Conservation (phyloP, 371 early-diverging fungal genomes). For the Mortierella sp. region DNA sequence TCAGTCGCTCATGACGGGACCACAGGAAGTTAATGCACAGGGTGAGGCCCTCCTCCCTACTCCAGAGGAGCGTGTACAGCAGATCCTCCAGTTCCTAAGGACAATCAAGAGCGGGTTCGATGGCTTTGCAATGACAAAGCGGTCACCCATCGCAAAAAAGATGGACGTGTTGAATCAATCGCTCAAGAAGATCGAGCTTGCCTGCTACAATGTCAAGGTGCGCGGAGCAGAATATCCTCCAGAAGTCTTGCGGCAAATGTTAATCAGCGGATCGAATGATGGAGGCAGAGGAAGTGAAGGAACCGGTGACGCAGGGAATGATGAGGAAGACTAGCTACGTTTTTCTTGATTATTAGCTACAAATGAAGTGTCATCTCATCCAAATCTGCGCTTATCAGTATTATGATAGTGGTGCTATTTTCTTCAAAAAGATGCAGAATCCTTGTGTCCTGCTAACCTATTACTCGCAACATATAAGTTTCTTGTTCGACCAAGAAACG, state of each 20-base stretch:
- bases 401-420: too few species aligned
- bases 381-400: too few species aligned
- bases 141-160: conserved; percentile 55
- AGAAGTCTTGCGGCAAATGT: conserved; percentile 45
- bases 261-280: conserved; percentile 31
- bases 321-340: conserved; percentile 22
- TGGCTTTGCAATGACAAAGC: conserved; percentile 23
- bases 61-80: conserved; percentile 60
- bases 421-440: too few species aligned
- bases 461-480: too few species aligned
- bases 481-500: too few species aligned
- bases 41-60: conserved; percentile 3
- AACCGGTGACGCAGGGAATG: conserved; percentile 10
- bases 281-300: conserved; percentile 12
- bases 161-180: conserved; percentile 55
- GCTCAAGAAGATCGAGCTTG: conserved; percentile 60
- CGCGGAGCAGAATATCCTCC: conserved; percentile 54
- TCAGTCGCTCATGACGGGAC: conserved; percentile 25
- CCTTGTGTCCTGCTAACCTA: too few species aligned
- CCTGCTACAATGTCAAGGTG: conserved; percentile 50
- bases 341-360: too few species aligned
- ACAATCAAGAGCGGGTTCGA: conserved; percentile 56
- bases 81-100: conserved; percentile 62
- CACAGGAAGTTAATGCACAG: conserved; percentile 1
- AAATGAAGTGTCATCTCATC: too few species aligned